Evolutionary conservation across 2,329 filamentous ascomycete species (phyloP).

Genomic region (Aureobasidium sp.): DNA sequence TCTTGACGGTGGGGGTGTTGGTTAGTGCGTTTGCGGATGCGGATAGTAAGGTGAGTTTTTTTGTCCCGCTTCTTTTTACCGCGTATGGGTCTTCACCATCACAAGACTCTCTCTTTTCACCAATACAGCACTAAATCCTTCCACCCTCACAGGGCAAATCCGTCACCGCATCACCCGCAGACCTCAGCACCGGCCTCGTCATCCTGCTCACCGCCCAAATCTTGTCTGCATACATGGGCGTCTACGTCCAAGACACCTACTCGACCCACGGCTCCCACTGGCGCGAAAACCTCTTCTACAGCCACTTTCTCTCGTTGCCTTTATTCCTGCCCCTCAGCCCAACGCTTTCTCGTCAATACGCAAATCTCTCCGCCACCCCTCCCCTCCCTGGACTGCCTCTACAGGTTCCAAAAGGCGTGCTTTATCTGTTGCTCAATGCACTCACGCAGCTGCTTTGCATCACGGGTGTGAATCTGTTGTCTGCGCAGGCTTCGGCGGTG

Average conservation of each 20-base stretch:
- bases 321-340: constrained; percentile 68
- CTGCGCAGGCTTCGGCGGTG: constrained; percentile 78
- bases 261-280: constrained; percentile 78
- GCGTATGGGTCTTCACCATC: too few relatives aligned
- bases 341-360: constrained; percentile 58
- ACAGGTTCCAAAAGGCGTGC: too few relatives aligned
- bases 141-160: constrained; percentile 26
- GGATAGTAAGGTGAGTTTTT: constrained; percentile 61
- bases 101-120: too few relatives aligned
- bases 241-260: constrained; percentile 91
- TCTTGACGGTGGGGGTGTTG: constrained; percentile 81
- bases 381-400: constrained; percentile 40
- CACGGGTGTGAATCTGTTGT: constrained; percentile 89
- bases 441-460: constrained; percentile 93
- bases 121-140: too few relatives aligned
- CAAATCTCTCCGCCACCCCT: constrained; percentile 56
- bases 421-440: constrained; percentile 68
- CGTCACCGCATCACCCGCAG: constrained; percentile 29
- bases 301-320: constrained; percentile 65
- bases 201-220: constrained; percentile 85
- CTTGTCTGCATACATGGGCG: constrained; percentile 86
- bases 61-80: too few relatives aligned
- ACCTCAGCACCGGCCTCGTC: constrained; percentile 63
- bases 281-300: constrained; percentile 96
- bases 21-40: constrained; percentile 86